These are phyloP conservation scores for Chrysanthemum lavandulifolium DNA, from an alignment of 129 eudicot genomes.

Conservation along the genomic window DNA sequence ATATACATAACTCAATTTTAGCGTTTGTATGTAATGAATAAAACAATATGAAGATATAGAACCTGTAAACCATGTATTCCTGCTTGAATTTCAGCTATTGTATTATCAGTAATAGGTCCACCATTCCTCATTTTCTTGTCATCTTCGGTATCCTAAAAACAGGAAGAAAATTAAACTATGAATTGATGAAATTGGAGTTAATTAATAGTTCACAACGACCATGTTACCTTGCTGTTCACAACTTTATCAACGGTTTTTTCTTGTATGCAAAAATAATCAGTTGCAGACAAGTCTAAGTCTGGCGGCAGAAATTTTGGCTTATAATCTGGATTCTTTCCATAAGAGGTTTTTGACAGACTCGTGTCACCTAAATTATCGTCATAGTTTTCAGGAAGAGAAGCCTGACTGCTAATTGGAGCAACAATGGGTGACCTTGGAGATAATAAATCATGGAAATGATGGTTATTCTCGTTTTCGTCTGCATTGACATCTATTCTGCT, in stretches of 20 bases:
- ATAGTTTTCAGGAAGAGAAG: conserved; percentile 20
- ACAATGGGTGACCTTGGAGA: conserved; percentile 24
- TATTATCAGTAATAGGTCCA: conserved; percentile 40
- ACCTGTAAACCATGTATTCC: conserved; percentile 73
- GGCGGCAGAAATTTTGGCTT: conserved; percentile 33
- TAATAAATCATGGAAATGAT: conserved; percentile 14
- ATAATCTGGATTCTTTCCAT: conserved; percentile 11
- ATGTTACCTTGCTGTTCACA: conserved; percentile 34
- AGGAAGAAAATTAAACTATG: not conserved
- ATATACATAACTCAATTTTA: too few species aligned
- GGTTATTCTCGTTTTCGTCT: conserved; percentile 14
- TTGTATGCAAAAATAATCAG: conserved; percentile 33
- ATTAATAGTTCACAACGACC: not conserved
- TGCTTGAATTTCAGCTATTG: conserved; percentile 62
- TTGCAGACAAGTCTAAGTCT: conserved; percentile 32
- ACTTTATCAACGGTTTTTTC: conserved; percentile 29
- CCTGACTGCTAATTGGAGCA: conserved; percentile 20
- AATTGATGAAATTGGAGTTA: not conserved
- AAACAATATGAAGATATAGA: not conserved
- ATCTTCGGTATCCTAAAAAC: conserved; percentile 40
- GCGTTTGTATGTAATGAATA: not conserved
- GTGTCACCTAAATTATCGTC: conserved; percentile 6
- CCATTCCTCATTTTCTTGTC: conserved; percentile 24
- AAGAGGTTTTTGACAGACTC: conserved; percentile 21
- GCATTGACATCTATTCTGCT: not conserved